A percentile compares a stretch with the other conserved stretches of the same genome.
These are phyloP conservation scores for Xerocomus spinulosus DNA, from an alignment of 768 basidiomycete species.

Conservation along the genomic window DNA sequence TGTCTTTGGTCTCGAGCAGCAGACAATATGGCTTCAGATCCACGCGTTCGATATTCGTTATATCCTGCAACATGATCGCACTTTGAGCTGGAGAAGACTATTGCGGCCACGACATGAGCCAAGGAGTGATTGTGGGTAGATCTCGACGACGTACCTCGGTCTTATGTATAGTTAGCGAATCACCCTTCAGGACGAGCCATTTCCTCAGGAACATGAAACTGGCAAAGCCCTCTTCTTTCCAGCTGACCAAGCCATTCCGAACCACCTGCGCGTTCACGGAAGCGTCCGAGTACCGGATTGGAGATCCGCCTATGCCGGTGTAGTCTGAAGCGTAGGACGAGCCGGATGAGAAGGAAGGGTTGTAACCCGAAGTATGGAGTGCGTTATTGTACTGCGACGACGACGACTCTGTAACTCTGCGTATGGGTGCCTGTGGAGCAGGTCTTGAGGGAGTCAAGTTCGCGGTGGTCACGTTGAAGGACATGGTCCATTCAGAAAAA, in stretches of 20 bases:
- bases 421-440: constrained; percentile 64
- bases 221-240: constrained; percentile 93
- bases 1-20: constrained; percentile 79
- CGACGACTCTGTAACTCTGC: constrained; percentile 38
- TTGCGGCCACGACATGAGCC: not conserved
- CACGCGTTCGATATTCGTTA: constrained; percentile 84
- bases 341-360: constrained; percentile 50
- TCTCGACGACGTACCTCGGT: constrained; percentile 64
- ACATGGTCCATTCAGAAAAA: constrained; percentile 34
- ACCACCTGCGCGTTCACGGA: constrained; percentile 44
- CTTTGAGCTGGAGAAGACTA: constrained; percentile 56
- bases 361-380: constrained; percentile 55
- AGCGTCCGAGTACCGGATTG: constrained; percentile 46
- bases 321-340: constrained; percentile 66
- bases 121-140: not conserved
- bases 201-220: constrained; percentile 90
- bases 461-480: constrained; percentile 46
- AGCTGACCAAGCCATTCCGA: constrained; percentile 67
- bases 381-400: constrained; percentile 34
- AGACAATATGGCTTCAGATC: constrained; percentile 95
- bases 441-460: constrained; percentile 76
- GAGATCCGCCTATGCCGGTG: constrained; percentile 78
- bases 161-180: constrained; percentile 79
- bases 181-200: constrained; percentile 83
- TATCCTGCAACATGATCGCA: constrained; percentile 65